phyloP scores from a whole-genome alignment of 2,329 filamentous ascomycete genomes.

The Colletotrichum agaves region DNA sequence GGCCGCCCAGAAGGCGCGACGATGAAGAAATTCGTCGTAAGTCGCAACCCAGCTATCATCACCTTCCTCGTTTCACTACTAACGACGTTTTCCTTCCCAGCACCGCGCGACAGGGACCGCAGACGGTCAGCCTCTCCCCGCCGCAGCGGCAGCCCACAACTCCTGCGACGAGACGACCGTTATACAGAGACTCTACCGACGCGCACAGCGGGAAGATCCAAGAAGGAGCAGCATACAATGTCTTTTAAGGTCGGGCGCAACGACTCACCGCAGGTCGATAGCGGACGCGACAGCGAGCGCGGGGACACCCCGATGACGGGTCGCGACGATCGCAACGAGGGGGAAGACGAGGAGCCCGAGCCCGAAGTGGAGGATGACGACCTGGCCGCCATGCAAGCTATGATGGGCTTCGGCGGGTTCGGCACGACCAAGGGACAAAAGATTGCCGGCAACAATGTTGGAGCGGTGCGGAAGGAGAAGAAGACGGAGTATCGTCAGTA shows the following conservation, averaged over 20 bases:
- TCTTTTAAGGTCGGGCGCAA: conserved; percentile 50
- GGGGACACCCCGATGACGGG: conserved; percentile 37
- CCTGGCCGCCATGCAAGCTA: conserved; percentile 78
- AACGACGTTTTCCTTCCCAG: conserved; percentile 1
- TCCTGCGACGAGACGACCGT: conserved; percentile 21
- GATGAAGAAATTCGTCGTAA: conserved; percentile 38
- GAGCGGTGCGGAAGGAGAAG: conserved; percentile 89
- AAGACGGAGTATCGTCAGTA: conserved; percentile 96
- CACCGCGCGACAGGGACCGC: conserved; percentile 40
- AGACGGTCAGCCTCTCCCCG: conserved; percentile 53
- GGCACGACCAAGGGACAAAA: conserved; percentile 89
- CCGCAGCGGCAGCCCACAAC: conserved; percentile 41
- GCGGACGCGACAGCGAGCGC: conserved; percentile 38
- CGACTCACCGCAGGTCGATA: conserved; percentile 42
- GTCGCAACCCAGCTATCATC: not conserved
- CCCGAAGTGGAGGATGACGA: conserved; percentile 71
- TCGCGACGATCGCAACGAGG: conserved; percentile 12
- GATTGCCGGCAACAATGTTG: conserved; percentile 86
- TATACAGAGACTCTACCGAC: conserved; percentile 47
- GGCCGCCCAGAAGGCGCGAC: conserved; percentile 40
- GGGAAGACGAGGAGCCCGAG: conserved; percentile 55
- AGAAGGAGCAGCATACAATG: conserved; percentile 43
- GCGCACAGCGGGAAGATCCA: conserved; percentile 41
- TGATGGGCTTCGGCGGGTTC: conserved; percentile 93
- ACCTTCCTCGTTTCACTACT: not conserved